Base-by-base conservation (phyloP, 208 protist genomes). In the Acanthamoeba culbertsoni region DNA sequence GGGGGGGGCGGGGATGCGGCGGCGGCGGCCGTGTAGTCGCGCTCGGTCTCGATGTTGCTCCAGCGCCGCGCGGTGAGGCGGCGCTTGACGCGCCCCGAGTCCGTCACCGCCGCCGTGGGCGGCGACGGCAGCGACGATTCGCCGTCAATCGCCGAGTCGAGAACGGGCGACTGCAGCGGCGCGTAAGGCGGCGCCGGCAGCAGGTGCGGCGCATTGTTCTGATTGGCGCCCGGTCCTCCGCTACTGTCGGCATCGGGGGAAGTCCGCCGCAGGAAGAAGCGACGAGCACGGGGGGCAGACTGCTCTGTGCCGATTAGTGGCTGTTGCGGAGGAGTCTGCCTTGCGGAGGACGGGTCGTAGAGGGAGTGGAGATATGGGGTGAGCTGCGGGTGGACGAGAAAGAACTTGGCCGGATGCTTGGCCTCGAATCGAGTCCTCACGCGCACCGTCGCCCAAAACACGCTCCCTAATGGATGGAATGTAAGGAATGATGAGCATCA, bases 351-450 rank as follows among this genome's bases (percentile, higher is more conserved):
- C 71, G 71, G 71, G 3, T 3, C 37, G 43, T 53, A n/a, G 37
- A 82, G 71, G n/a, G 71, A 16, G 43, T 55, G 18, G 71, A 82
- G 71, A 31, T 46, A 26, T 35, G 71, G 43, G n/a, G 71, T 82
- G 43, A 82, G 71, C 71, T 82, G 35, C 0, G 71, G 71, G 71
- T 82, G 71, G 42, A 82, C 40, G n/a, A 82, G 71, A 43, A 55
- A 53, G 20, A 82, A 55, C 71, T 82, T 82, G 71, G 71, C 7
- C 26, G 71, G 71, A 12, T 45, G 23, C 43, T 82, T 82, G 71
- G 71, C n/a, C 42, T 82, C 71, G 43, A 55, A 82, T n/a, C 1
- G 23, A 14, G 71, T 82, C 42, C 71, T 1, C 12, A 82, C 71
- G 23, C 71, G 71, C 35, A 82, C n/a, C 26, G 71, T 82, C 4